These are phyloP conservation scores for Tripterygium wilfordii DNA, from an alignment of 177 flowering plant species.

Conservation along the genomic window DNA sequence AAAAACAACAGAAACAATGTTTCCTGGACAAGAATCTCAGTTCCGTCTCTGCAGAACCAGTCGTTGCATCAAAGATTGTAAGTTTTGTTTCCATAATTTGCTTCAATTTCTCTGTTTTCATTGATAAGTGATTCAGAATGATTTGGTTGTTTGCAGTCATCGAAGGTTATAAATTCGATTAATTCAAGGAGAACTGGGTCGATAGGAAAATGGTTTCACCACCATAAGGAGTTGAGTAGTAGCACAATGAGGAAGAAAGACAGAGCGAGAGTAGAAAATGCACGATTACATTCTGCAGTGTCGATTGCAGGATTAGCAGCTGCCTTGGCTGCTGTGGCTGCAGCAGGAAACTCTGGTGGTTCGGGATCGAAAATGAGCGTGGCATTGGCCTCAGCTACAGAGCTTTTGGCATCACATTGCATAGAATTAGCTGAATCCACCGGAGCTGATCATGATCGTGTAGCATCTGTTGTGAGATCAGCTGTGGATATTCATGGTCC, in stretches of 20 bases:
- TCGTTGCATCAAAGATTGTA: constrained; percentile 26
- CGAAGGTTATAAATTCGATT: constrained; percentile 22
- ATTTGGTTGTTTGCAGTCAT: constrained; percentile 30
- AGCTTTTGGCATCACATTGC: constrained; percentile 82
- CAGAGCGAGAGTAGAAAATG: constrained; percentile 56
- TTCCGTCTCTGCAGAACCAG: constrained; percentile 24
- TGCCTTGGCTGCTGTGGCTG: constrained; percentile 71
- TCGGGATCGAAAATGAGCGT: constrained; percentile 50
- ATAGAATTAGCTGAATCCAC: constrained; percentile 74
- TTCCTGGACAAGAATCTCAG: constrained; percentile 16
- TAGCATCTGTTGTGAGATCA: constrained; percentile 66
- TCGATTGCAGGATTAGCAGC: constrained; percentile 82
- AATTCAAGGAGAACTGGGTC: constrained; percentile 24
- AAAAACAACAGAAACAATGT: constrained; percentile 38
- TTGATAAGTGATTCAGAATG: not conserved
- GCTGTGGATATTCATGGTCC: constrained; percentile 69
- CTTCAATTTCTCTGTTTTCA: not conserved
- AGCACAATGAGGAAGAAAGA: constrained; percentile 61
- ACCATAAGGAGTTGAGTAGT: constrained; percentile 30
- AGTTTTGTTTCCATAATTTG: constrained; percentile 2
- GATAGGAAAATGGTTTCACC: constrained; percentile 73
- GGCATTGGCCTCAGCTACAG: constrained; percentile 79
- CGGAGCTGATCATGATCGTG: constrained; percentile 64
- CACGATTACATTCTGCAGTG: constrained; percentile 61
- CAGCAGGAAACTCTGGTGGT: constrained; percentile 37